Base-by-base conservation (phyloP, 164 flowering plant species). In the Malania oleifera region DNA sequence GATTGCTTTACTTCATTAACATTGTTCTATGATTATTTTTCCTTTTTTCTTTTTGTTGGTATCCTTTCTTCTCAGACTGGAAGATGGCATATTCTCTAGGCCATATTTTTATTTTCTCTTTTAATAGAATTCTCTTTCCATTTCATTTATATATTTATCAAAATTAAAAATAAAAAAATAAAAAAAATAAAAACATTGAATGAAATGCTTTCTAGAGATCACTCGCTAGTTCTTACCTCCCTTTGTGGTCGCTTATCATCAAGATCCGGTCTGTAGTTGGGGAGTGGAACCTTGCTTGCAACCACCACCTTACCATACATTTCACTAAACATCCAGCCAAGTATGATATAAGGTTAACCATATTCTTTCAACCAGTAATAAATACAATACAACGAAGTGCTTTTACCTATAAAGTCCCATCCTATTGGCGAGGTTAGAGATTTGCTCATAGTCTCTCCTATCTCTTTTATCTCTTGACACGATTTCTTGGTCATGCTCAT, bases 221-320 rank as follows among this genome's bases (percentile, higher is more conserved):
- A 23, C 1, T 19, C 41, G 24, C 4, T 52, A 45, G 55, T 15
- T 34, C n/a, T 53, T 76, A 95, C 99, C 99, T 95, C 99, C 66
- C 99, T 80, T 54, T 95, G 97, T 18, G 99, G 99, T 27, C 99
- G 76, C 69, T 85, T 95, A 34, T 91, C 99, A 67, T 95, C 99
- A 60, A 95, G 86, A 72, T 95, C 99, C 15, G 97, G 97, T 56
- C 99, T 59, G 62, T 95, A 95, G 70, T 95, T 86, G 20, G 99
- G 97, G 70, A 95, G 85, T 43, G 95, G 99, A 66, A 79, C 85
- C 80, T 91, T 95, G 79, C 99, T 95, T 31, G 87, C 97, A 73
- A 91, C 99, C 19, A 95, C 81, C 62, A 85, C 96, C 75, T 91
- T 95, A 28, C 96, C 97, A 71, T 91, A 95, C 15, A 86, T 45